Evolutionary conservation across 1,284 basidiomycete genomes (phyloP), one percentile per base, ranked within the genome.

Genomic region (Leccinum subfulvum): DNA sequence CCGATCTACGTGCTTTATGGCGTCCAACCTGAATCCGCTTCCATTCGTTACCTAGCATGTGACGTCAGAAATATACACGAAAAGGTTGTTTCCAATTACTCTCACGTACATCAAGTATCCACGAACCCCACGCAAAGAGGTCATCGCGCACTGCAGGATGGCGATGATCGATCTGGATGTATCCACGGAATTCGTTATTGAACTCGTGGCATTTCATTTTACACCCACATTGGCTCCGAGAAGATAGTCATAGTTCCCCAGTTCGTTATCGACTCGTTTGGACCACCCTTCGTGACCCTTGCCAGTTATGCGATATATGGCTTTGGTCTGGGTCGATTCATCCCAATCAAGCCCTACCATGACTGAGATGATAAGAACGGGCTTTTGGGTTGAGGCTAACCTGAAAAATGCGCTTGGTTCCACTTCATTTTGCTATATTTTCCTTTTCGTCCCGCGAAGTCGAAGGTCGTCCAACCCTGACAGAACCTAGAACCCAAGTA

Each of bases 391-490:
- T 37, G 16, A 55, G 47, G 72, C 74, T 30, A 66, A 89, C 91
- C 91, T 57, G 88, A 86, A 69, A 92, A 92, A 68, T 92, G 89
- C 56, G 86, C 80, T 54, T 88, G 79, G 14, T 75, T 86, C 91
- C 90, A 92, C 66, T 78, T 82, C 66, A 92, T 75, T 33, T 66
- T 70, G 71, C 90, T 92, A 68, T 92, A 89, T 90, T 93, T 90
- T 63, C 84, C 86, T 13, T 81, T 83, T 75, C 96, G 81, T 37
- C 89, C 91, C 7, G 86, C 80, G 74, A 95, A 98, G 66, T 91
- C 87, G 73, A 92, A 98, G 0, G 81, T 86, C 23, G 93, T 95
- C 94, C 94, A 97, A 1, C 87, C 92, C 85, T 92, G 53, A 11
- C 37, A 59, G 47, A 11, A 56, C 59, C 33, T 63, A 18, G 59